These are phyloP conservation scores for Penicillium egyptiacum DNA, from an alignment of 495 filamentous ascomycete species.

Conservation along the genomic window DNA sequence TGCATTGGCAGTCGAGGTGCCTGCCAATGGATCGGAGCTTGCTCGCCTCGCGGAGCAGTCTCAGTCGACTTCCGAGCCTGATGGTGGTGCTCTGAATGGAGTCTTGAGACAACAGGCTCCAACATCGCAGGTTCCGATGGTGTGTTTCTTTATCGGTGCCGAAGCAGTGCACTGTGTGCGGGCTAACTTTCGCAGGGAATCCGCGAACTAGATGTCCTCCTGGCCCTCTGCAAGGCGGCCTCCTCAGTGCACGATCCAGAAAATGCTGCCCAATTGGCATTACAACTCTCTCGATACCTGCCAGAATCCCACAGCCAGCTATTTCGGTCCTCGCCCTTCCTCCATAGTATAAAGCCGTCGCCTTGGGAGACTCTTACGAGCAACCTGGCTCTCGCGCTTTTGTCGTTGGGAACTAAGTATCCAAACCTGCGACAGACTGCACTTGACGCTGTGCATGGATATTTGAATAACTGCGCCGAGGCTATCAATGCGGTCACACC, in stretches of 20 bases:
- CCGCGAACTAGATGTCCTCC: conserved; percentile 83
- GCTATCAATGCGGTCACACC: conserved; percentile 45
- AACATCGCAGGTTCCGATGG: conserved; percentile 54
- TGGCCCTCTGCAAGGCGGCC: conserved; percentile 86
- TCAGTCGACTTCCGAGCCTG: conserved; percentile 31
- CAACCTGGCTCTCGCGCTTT: conserved; percentile 72
- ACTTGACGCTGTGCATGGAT: conserved; percentile 59
- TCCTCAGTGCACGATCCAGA: conserved; percentile 63
- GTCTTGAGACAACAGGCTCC: conserved; percentile 39
- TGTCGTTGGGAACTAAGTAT: conserved; percentile 72
- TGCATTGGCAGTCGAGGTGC: conserved; percentile 54
- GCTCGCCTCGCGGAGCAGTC: conserved; percentile 60
- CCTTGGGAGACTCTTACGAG: conserved; percentile 87
- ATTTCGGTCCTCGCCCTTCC: conserved; percentile 76
- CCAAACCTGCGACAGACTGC: conserved; percentile 61
- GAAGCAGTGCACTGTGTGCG: conserved; percentile 1
- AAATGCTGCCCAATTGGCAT: conserved; percentile 69
- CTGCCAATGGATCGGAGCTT: conserved; percentile 58
- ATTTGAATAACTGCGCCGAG: conserved; percentile 64
- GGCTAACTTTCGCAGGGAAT: conserved; percentile 52
- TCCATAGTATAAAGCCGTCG: conserved; percentile 78
- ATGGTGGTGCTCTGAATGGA: conserved; percentile 43
- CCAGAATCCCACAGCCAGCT: conserved; percentile 76
- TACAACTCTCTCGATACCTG: conserved; percentile 77
- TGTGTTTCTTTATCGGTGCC: conserved; percentile 22